A percentile compares a stretch with the other conserved stretches of the same genome.
Evolutionary conservation across 345 rosid genomes (phyloP).

Genomic region (Erodium maritimum): DNA sequence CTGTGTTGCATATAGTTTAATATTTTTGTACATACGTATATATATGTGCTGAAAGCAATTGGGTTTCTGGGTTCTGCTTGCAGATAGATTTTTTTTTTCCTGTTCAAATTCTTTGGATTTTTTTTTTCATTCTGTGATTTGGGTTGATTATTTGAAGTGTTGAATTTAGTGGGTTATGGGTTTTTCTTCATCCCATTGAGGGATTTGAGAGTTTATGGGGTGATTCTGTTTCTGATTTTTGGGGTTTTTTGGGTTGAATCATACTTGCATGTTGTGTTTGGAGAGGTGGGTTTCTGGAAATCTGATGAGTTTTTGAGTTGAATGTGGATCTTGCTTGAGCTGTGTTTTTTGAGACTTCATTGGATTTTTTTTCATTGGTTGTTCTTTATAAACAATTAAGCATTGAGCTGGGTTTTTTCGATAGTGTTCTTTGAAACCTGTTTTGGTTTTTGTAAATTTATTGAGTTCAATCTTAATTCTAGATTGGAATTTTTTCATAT

Average conservation of each 20-base stretch:
- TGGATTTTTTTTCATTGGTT: neutral
- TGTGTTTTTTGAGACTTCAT: neutral
- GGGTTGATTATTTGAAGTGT: too few relatives aligned
- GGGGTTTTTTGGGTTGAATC: neutral
- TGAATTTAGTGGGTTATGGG: too few relatives aligned
- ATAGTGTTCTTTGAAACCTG: too few relatives aligned
- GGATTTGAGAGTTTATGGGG: neutral
- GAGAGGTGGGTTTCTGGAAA: neutral
- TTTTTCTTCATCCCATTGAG: neutral
- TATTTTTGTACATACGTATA: too few relatives aligned
- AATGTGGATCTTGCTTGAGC: neutral
- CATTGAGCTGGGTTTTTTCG: too few relatives aligned
- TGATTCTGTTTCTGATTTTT: neutral
- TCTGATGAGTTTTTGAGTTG: neutral
- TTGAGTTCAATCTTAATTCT: neutral
- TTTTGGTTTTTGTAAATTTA: neutral
- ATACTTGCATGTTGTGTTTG: neutral
- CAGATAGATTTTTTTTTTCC: too few relatives aligned
- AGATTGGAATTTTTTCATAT: neutral
- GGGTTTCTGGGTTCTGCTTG: too few relatives aligned
- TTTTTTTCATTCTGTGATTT: too few relatives aligned
- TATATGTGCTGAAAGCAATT: too few relatives aligned
- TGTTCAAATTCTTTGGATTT: too few relatives aligned
- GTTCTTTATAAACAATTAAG: too few relatives aligned
- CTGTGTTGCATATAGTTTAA: too few relatives aligned